Evolutionary conservation across 768 basidiomycete genomes (phyloP).

Genomic region (Serendipita sp.): DNA sequence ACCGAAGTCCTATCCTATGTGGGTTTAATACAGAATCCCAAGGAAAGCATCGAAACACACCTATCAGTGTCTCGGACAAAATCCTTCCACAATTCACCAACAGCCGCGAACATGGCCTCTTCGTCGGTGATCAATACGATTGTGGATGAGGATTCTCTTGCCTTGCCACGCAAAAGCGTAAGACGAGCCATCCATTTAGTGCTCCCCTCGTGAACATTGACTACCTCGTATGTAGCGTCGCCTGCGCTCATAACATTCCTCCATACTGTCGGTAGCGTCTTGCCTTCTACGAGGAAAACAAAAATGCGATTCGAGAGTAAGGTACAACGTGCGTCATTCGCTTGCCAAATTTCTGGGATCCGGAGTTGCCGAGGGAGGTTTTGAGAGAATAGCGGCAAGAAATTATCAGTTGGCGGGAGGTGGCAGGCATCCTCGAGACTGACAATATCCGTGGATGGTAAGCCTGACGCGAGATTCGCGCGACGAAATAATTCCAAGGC

Average conservation of each 20-base stretch:
- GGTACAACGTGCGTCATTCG: neutral
- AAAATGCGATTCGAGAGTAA: neutral
- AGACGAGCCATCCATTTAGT: neutral
- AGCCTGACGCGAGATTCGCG: neutral
- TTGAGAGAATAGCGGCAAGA: neutral
- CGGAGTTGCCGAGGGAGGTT: neutral
- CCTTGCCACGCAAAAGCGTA: neutral
- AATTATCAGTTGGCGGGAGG: neutral
- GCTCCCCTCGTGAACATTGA: neutral
- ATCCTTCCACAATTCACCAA: neutral
- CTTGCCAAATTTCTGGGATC: neutral
- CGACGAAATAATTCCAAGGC: neutral
- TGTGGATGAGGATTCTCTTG: neutral
- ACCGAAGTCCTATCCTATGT: neutral
- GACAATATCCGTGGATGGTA: neutral
- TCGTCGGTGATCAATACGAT: neutral
- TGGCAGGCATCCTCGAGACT: neutral
- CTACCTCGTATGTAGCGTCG: neutral
- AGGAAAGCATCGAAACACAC: neutral
- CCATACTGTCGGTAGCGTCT: neutral
- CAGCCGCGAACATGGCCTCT: neutral
- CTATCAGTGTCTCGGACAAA: neutral
- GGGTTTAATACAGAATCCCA: neutral
- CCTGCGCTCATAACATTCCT: neutral
- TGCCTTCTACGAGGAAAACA: conserved; percentile 1